Percentiles rank a stretch among this genome's conserved stretches.
Evolutionary conservation across 75 land plant species (phyloP).

Genomic region (Pinus taeda): DNA sequence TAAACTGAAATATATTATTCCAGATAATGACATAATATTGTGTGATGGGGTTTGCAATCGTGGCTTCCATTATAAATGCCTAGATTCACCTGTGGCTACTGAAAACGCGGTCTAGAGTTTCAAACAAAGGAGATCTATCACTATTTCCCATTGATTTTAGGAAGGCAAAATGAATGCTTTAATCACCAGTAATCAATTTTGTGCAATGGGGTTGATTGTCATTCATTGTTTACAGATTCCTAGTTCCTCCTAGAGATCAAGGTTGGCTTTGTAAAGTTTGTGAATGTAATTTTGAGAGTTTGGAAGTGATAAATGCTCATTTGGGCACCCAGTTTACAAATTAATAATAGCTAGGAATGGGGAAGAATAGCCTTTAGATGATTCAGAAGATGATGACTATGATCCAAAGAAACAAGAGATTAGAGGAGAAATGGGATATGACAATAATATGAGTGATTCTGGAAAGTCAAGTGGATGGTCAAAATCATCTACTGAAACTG

Average conservation of each 20-base stretch:
- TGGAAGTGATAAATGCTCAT: slow-evolving; percentile 82
- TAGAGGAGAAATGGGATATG: slow-evolving; percentile 17
- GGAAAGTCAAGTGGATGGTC: slow-evolving; percentile 25
- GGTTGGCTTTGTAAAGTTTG: slow-evolving; percentile 91
- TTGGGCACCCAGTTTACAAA: slow-evolving; percentile 57
- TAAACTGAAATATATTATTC: no score
- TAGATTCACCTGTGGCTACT: no score
- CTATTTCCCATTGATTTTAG: no score
- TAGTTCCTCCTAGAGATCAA: slow-evolving; percentile 86
- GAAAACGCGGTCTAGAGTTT: no score
- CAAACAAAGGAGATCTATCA: no score
- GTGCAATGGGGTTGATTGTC: no score
- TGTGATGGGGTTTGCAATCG: no score
- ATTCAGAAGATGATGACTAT: slow-evolving; percentile 89
- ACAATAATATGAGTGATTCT: slow-evolving; percentile 20
- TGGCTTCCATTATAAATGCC: no score
- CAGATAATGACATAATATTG: no score
- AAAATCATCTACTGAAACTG: slow-evolving; percentile 37
- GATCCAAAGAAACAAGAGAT: slow-evolving; percentile 49
- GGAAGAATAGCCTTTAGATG: slow-evolving; percentile 80
- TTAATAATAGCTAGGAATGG: slow-evolving; percentile 51
- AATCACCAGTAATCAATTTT: no score
- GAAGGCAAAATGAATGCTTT: no score
- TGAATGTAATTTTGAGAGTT: slow-evolving; percentile 59
- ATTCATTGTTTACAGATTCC: no score